Evolutionary conservation across 2,329 filamentous ascomycete genomes (phyloP), one percentile per base, ranked within the genome.

Genomic region (Xylaria sp.): DNA sequence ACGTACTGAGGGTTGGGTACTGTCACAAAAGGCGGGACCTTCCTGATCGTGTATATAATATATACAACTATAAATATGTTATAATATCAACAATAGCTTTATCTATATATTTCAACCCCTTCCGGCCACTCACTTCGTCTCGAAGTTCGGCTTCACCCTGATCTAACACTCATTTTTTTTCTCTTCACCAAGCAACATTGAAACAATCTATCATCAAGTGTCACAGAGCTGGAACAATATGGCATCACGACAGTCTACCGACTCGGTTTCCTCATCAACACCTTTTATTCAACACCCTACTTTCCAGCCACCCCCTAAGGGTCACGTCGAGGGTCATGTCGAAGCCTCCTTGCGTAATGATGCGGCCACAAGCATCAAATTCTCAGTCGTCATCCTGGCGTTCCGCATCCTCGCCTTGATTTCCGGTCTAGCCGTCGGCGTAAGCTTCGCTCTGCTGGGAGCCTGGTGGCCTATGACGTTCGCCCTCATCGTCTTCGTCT

Each of bases 161-260:
- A 51, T 32, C 34, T 41, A 20, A 1, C 32, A 51, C 28, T 7
- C 34, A n/a, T 28, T 60, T 10, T 52, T 20, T 20, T 28, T 48
- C 39, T 46, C 20, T 34, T 28, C 0, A 41, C 10, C n/a, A 61
- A 34, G 3, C 44, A 32, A 12, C 2, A 51, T 15, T 32, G 5
- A 39, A 52, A 58, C 15, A 2, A 44, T 32, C 28, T 5, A 4
- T 25, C 37, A 25, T 20, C n/a, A 46, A 60, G 34, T 37, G 8
- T 12, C 54, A 68, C 60, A 51, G 54, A 9, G n/a, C 37, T 44
- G 1, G 32, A 54, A 54, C 44, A 44, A 39, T 9, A 63, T 52
- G 46, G 25, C 39, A 34, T 13, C 52, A 51, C 69, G 65, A 57
- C 28, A 59, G 28, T 70, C 69, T 12, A 67, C 48, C 32, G 69